Conservation (phyloP, 1,284 basidiomycete genomes). For the Phenoliferia sp. region DNA sequence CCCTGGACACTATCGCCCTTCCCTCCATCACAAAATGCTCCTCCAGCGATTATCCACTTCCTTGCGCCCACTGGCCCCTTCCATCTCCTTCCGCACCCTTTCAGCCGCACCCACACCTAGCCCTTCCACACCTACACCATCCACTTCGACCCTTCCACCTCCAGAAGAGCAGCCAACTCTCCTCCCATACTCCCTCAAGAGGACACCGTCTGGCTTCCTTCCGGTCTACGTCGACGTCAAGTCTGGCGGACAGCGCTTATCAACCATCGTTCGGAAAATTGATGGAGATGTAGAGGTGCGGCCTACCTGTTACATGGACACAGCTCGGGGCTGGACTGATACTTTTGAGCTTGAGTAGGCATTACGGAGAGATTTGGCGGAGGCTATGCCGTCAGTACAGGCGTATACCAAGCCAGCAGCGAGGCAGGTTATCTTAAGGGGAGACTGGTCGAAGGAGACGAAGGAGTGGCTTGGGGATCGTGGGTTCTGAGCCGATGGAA, state of each 20-base stretch:
- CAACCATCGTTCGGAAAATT: conserved; percentile 23
- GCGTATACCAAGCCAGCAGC: conserved; percentile 14
- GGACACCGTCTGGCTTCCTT: not conserved
- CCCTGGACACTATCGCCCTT: too few species aligned
- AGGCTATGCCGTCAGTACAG: not conserved
- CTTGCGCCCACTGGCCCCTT: not conserved
- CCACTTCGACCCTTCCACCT: not conserved
- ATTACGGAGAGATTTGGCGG: conserved; percentile 13
- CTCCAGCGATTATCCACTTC: too few species aligned
- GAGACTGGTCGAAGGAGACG: conserved; percentile 22
- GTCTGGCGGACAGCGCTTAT: conserved; percentile 11
- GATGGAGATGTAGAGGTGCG: conserved; percentile 25
- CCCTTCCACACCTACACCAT: not conserved
- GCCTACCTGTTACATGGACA: too few species aligned
- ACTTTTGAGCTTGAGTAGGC: conserved; percentile 2
- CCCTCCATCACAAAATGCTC: too few species aligned
- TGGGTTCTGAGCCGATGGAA: conserved; percentile 28
- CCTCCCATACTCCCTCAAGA: not conserved
- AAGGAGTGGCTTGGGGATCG: conserved; percentile 22
- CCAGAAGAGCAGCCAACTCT: not conserved
- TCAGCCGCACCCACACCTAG: not conserved
- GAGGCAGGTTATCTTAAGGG: conserved; percentile 22
- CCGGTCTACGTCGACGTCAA: conserved; percentile 21
- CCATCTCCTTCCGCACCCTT: not conserved
- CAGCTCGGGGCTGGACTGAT: not conserved